Evolutionary conservation across 202 grass and related monocot species (phyloP), one percentile per base, ranked within the genome.

Genomic region (Dendrocalamus latiflorus): DNA sequence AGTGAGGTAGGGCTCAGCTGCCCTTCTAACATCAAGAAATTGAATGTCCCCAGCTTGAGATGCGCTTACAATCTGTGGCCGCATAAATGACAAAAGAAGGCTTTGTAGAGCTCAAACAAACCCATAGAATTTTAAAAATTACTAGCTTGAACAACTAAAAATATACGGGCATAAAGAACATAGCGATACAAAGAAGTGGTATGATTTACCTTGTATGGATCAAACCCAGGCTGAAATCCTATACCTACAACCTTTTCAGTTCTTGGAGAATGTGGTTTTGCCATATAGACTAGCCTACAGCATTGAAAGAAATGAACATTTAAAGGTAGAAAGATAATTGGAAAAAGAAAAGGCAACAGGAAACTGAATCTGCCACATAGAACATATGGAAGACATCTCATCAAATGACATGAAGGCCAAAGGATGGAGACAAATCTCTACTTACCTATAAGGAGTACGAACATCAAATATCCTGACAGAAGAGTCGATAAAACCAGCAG

Each of bases 21-120:
- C 65, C 54, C 82, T 94, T 89, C 95, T 91, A 68, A 93, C 68
- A 86, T 97, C 95, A 21, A 98, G 66, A 75, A 94, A 98, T 18
- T 94, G 95, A 83, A 94, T 97, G 65, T 97, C 95, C 51, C 92
- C 95, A 42, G 90, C 92, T 84, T 93, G 95, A 47, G 90, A 94
- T 73, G 95, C 88, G 24, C 95, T 97, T 57, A 97, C 90, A 84
- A 97, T 94, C 92, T 97, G 88, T 51, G 49, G 62, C 39, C 24
- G 5, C 15, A 77, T 7, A 81, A 38, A 89, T 85, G 20, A 53
- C 36, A 61, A 74, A 65, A 50, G 18, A 21, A 18, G 47, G 47
- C 30, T 45, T 39, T 83, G 37, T 75, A 87, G 86, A 86, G 53
- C 74, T 80, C 55, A 22, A 83, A 65, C 74, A 74, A 45, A 34